phyloP scores from a whole-genome alignment of 1,139 yeast species.

The Yamadazyma taylorii region DNA sequence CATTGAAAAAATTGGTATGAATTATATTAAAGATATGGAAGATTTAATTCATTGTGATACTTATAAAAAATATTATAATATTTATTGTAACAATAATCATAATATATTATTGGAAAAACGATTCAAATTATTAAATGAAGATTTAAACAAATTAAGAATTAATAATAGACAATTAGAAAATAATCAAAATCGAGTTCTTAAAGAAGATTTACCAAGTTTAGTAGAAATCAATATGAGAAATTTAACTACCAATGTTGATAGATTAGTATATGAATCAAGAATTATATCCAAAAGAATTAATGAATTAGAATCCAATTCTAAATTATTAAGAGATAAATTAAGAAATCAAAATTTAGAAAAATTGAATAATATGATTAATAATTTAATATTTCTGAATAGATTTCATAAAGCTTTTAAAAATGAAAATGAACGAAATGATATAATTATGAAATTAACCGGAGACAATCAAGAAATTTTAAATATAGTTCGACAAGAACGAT shows the following conservation, averaged over 20 bases:
- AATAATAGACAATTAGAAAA: conserved; percentile 29
- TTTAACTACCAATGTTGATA: conserved; percentile 68
- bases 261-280: conserved; percentile 78
- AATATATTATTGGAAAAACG: conserved; percentile 20
- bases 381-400: conserved; percentile 34
- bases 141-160: conserved; percentile 31
- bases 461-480: conserved; percentile 14
- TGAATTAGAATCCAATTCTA: conserved; percentile 73
- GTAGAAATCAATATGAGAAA: conserved; percentile 57
- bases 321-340: conserved; percentile 44
- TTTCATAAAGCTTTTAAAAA: conserved; percentile 35
- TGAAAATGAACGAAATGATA: conserved; percentile 27
- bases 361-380: conserved; percentile 33
- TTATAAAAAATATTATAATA: conserved; percentile 16
- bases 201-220: conserved; percentile 31
- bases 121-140: conserved; percentile 32
- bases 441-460: conserved; percentile 29
- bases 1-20: conserved; percentile 25
- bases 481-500: conserved; percentile 8
- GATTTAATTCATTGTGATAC: conserved; percentile 22
- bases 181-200: conserved; percentile 31
- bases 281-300: conserved; percentile 69
- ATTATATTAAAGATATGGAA: conserved; percentile 25
- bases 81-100: conserved; percentile 4
- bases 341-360: conserved; percentile 30